These are phyloP conservation scores for Cadophora gregata DNA, from an alignment of 2,329 filamentous ascomycete genomes.

Conservation along the genomic window DNA sequence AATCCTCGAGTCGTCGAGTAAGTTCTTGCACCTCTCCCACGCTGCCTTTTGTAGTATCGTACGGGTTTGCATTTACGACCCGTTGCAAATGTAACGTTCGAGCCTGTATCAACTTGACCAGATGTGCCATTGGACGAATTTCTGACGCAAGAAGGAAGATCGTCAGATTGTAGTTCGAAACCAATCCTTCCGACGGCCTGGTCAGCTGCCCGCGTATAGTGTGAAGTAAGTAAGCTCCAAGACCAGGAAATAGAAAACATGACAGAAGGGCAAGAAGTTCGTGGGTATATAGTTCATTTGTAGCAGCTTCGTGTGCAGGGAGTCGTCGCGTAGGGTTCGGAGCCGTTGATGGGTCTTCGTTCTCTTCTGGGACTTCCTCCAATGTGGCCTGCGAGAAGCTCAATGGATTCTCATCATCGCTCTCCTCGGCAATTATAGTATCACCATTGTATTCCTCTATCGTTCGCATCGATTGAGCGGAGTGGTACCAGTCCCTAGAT, in stretches of 20 bases:
- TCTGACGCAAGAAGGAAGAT: constrained; percentile 91
- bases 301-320: constrained; percentile 47
- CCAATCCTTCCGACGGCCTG: constrained; percentile 81
- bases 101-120: constrained; percentile 79
- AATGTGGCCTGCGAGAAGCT: constrained; percentile 39
- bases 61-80: constrained; percentile 64
- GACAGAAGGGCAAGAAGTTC: constrained; percentile 76
- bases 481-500: constrained; percentile 73
- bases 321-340: constrained; percentile 33
- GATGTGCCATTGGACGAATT: constrained; percentile 79
- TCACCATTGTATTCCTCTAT: constrained; percentile 52
- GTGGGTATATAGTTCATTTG: constrained; percentile 72
- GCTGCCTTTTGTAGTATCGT: constrained; percentile 43
- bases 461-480: constrained; percentile 67
- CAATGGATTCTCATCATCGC: constrained; percentile 49
- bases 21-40: constrained; percentile 60
- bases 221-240: constrained; percentile 86
- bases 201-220: constrained; percentile 80
- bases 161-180: constrained; percentile 91
- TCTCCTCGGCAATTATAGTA: constrained; percentile 49
- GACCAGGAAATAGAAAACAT: constrained; percentile 79
- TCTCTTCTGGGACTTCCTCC: constrained; percentile 41
- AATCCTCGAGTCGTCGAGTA: constrained; percentile 67
- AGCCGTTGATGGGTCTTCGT: constrained; percentile 19
- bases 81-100: constrained; percentile 84